Conservation (phyloP, 108 stramenopile species). For the Chaetoceros muelleri region DNA sequence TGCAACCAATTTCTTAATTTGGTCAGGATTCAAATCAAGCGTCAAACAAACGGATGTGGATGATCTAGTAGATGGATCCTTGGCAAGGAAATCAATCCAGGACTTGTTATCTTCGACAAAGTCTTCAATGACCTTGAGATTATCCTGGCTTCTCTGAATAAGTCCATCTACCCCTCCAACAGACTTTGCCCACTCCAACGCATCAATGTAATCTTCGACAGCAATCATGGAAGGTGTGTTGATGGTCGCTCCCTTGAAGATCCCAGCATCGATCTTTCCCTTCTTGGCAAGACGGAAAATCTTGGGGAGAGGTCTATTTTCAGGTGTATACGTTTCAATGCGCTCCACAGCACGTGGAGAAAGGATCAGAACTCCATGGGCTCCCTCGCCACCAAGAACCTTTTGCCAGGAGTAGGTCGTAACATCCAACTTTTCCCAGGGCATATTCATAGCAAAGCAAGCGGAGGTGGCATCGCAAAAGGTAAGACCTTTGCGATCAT, state of each 20-base stretch:
- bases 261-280: constrained; percentile 87
- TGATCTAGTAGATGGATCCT: constrained; percentile 90
- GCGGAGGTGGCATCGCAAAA: constrained; percentile 98
- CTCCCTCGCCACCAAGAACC: constrained; percentile 99
- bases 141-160: constrained; percentile 81
- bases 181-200: constrained; percentile 88
- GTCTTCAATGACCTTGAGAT: constrained; percentile 83
- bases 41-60: constrained; percentile 96
- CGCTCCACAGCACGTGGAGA: constrained; percentile 96
- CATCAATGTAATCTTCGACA: constrained; percentile 99
- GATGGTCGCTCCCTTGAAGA: constrained; percentile 99
- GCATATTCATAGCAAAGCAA: constrained; percentile 98
- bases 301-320: constrained; percentile 97
- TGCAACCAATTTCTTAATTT: constrained; percentile 93
- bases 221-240: constrained; percentile 99
- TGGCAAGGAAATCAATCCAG: constrained; percentile 95
- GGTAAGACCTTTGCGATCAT: constrained; percentile 88
- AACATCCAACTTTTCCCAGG: constrained; percentile 97
- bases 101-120: constrained; percentile 85
- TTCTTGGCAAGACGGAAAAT: constrained; percentile 98
- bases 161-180: constrained; percentile 92
- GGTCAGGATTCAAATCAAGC: constrained; percentile 81
- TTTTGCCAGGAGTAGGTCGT: constrained; percentile 99
- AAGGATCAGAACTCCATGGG: constrained; percentile 95
- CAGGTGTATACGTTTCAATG: constrained; percentile 89